These are phyloP conservation scores for Arthroderma sp. DNA, from an alignment of 2,329 filamentous ascomycete species.

Conservation along the genomic window DNA sequence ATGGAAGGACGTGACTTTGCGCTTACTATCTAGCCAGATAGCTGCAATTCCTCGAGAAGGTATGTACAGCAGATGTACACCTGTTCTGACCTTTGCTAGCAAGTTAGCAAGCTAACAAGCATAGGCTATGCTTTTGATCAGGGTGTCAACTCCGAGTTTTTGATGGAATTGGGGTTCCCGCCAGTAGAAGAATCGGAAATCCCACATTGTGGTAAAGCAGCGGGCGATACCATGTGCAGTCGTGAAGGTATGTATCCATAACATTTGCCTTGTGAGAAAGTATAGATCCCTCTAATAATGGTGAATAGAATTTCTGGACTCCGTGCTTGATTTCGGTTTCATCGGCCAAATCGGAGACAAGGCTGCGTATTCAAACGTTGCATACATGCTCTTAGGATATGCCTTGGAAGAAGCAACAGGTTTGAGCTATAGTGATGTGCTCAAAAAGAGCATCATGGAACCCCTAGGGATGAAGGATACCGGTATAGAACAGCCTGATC, in stretches of 20 bases:
- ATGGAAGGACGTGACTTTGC: slow-evolving; percentile 6
- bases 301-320: slow-evolving; percentile 19
- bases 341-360: slow-evolving; percentile 15
- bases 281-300: background rate
- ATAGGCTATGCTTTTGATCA: background rate
- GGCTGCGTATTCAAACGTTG: slow-evolving; percentile 30
- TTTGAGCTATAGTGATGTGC: slow-evolving; percentile 24
- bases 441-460: slow-evolving; percentile 27
- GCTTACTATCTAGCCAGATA: background rate
- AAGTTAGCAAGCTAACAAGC: background rate
- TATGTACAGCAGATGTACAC: background rate
- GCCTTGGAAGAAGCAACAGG: slow-evolving; percentile 27
- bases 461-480: slow-evolving; percentile 13
- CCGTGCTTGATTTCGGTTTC: slow-evolving; percentile 1
- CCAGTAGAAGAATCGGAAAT: background rate
- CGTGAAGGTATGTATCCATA: background rate
- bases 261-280: background rate
- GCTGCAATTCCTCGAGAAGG: slow-evolving; percentile 2
- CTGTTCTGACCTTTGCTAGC: too few species aligned
- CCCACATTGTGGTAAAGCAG: background rate
- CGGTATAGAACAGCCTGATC: background rate
- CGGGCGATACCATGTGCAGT: background rate
- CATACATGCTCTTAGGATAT: slow-evolving; percentile 30
- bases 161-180: slow-evolving; percentile 1
- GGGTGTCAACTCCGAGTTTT: background rate